Base-by-base conservation (phyloP, 2,329 filamentous ascomycete genomes). In the Colletotrichum graminicola region DNA sequence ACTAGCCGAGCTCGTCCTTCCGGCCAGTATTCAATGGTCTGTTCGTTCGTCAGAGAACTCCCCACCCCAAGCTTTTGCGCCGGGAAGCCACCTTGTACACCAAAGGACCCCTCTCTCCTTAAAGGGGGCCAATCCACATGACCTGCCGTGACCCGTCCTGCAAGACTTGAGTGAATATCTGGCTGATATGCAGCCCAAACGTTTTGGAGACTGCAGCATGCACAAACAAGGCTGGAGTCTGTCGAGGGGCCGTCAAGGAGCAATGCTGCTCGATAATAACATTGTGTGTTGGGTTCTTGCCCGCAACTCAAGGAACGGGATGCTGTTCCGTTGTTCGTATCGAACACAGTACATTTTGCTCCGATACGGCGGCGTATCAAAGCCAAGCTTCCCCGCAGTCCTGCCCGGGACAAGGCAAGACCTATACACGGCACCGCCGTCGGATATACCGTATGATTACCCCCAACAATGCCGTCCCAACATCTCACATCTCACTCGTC, bases 101-200 rank as follows among this genome's bases (percentile, higher is more conserved):
- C 29, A 29, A 57, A 52, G 49, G 62, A 59, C 39, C 65, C 62
- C 54, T 68, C 54, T 68, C 52, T 71, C 54, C 64, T 29, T 45
- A 67, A 59, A 36, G 51, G 68, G 52, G 43, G 26, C 51, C 57
- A 63, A 41, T 45, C 56, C 65, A 45, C 68, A 68, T 71, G 68
- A 64, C 43, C 36, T 71, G 64, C 52, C 68, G 64, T 62, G 57
- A 36, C 43, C 68, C 59, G 59, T 63, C 36, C 59, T 55, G 59
- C 65, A 63, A 61, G 64, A 60, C 36, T 54, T 56, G 65, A 68
- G 65, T 62, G 68, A 62, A 60, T 68, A 62, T 71, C 68, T 64
- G 64, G 68, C 52, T 64, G 39, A 71, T 71, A 63, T 71, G 68
- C 68, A 71, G 68, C 68, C 68, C 68, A 64, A 71, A 71, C 68